Evolutionary conservation across 441 rosid species (phyloP).

Genomic region (Pelargonium australe): DNA sequence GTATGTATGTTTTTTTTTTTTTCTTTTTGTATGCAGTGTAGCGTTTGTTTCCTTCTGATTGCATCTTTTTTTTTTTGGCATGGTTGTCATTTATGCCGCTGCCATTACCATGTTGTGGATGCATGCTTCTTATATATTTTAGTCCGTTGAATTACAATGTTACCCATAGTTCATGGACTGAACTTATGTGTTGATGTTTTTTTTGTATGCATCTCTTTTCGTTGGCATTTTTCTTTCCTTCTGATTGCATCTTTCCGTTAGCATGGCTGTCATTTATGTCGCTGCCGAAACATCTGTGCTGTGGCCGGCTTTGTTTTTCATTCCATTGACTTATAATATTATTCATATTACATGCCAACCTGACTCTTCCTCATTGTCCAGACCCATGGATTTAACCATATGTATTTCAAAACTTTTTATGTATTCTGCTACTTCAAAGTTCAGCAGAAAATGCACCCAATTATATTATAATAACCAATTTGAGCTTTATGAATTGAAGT

Average conservation of each 20-base stretch:
- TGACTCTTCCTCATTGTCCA: background rate
- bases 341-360: background rate
- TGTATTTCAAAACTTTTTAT: background rate
- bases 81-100: too few species aligned
- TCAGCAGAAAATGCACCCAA: background rate
- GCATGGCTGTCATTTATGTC: conserved; percentile 16
- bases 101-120: too few species aligned
- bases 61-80: too few species aligned
- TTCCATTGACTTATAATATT: background rate
- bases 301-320: too few species aligned
- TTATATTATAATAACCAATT: too few species aligned
- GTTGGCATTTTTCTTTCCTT: background rate
- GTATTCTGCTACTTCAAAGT: background rate
- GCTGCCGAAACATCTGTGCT: background rate
- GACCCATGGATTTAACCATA: too few species aligned
- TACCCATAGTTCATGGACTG: too few species aligned
- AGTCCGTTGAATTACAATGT: too few species aligned
- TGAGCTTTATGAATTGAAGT: background rate
- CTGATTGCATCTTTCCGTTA: conserved; percentile 9
- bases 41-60: too few species aligned
- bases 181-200: too few species aligned
- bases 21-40: background rate
- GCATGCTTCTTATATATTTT: too few species aligned
- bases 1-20: too few species aligned
- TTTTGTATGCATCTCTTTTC: background rate